phyloP scores from a whole-genome alignment of 2,329 filamentous ascomycete species.

The Tolypocladium ovalisporum region DNA sequence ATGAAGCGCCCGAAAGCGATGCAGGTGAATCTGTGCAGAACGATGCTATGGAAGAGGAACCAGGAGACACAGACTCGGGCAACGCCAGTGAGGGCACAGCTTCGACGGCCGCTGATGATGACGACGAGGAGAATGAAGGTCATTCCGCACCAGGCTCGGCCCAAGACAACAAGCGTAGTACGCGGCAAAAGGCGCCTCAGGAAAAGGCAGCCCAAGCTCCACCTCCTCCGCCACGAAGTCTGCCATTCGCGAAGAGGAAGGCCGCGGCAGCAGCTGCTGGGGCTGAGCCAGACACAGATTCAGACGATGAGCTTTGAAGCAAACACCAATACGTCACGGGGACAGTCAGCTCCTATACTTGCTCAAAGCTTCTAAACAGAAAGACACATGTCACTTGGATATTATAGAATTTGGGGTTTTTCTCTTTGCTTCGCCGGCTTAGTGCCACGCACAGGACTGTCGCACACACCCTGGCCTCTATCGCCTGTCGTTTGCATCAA shows the following conservation, averaged over 20 bases:
- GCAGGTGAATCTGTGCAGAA: slow-evolving; percentile 37
- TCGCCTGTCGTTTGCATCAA: slow-evolving; percentile 36
- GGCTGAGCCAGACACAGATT: slow-evolving; percentile 37
- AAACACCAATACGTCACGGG: background rate
- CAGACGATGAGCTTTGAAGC: slow-evolving; percentile 41
- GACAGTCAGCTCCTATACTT: background rate
- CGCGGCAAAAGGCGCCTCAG: slow-evolving; percentile 5
- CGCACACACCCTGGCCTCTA: slow-evolving; percentile 5
- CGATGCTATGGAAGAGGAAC: slow-evolving; percentile 23
- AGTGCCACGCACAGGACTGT: background rate
- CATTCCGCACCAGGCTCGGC: background rate
- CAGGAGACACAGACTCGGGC: slow-evolving; percentile 29
- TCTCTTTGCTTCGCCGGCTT: background rate
- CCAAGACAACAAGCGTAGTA: background rate
- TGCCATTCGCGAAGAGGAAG: slow-evolving; percentile 34
- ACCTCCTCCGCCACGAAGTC: slow-evolving; percentile 25
- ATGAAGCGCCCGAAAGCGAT: slow-evolving; percentile 33
- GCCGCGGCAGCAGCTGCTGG: slow-evolving; percentile 11
- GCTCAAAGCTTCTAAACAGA: background rate
- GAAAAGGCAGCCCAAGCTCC: slow-evolving; percentile 15
- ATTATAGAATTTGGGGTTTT: no score
- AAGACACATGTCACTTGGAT: background rate
- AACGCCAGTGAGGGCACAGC: slow-evolving; percentile 28
- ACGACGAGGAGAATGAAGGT: slow-evolving; percentile 16
- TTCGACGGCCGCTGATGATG: slow-evolving; percentile 31